These are phyloP conservation scores for Alternaria viburni DNA, from an alignment of 2,329 filamentous ascomycete species.

Conservation along the genomic window DNA sequence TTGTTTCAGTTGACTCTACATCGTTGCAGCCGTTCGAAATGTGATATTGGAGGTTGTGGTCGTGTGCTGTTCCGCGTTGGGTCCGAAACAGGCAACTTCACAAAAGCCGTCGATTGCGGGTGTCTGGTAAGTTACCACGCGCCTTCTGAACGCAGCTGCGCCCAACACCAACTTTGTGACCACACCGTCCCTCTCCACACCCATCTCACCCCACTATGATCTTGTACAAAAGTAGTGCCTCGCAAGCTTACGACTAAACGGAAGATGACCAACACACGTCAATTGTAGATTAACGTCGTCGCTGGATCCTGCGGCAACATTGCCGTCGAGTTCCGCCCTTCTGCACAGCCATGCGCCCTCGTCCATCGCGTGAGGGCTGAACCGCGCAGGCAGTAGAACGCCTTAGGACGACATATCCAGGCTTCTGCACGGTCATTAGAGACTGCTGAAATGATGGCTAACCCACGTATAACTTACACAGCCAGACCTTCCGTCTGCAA, in stretches of 20 bases:
- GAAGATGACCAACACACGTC: not conserved
- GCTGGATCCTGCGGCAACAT: not conserved
- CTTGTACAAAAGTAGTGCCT: not conserved
- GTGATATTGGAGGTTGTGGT: too few relatives aligned
- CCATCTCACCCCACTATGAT: not conserved
- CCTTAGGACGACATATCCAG: not conserved
- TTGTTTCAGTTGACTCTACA: too few relatives aligned
- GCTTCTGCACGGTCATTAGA: too few relatives aligned
- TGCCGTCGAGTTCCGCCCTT: conserved; percentile 1
- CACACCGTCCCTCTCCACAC: not conserved
- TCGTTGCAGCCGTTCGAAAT: too few relatives aligned
- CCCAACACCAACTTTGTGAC: not conserved
- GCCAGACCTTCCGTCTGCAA: not conserved
- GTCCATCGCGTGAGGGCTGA: not conserved
- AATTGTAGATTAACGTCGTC: not conserved
- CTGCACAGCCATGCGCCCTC: conserved; percentile 6
- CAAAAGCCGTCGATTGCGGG: not conserved
- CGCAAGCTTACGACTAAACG: not conserved
- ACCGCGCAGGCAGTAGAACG: not conserved
- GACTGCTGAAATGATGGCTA: not conserved
- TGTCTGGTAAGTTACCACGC: not conserved
- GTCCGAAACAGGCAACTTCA: not conserved
- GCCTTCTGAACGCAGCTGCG: not conserved
- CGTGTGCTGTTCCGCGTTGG: not conserved
- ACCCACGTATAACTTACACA: not conserved